These are phyloP conservation scores for Polyrhizophydium stewartii DNA, from an alignment of 371 early-diverging fungal species.

Conservation along the genomic window DNA sequence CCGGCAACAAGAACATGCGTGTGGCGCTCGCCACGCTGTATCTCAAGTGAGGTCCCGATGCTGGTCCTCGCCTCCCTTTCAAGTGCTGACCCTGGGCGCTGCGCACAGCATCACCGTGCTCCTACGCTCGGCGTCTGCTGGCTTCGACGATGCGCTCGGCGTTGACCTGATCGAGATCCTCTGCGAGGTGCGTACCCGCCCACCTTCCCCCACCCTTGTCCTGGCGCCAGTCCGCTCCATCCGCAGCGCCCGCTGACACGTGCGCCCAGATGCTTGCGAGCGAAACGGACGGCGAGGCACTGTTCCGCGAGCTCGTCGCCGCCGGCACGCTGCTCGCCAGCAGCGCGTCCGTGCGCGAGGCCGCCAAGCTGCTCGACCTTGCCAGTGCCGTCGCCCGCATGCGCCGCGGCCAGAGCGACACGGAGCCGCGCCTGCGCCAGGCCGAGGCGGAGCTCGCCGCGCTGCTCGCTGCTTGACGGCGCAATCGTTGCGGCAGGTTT, in stretches of 20 bases:
- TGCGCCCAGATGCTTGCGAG: conserved; percentile 17
- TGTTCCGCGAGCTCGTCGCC: conserved; percentile 52
- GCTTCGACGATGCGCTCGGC: conserved; percentile 38
- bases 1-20: conserved; percentile 33
- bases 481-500: no score
- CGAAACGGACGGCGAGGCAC: conserved; percentile 50
- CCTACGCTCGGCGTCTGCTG: conserved; percentile 14
- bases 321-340: conserved; percentile 41
- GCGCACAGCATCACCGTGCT: conserved; percentile 35
- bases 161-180: conserved; percentile 43
- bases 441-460: conserved; percentile 7
- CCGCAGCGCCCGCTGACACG: not conserved
- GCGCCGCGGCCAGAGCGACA: not conserved
- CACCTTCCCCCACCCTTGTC: not conserved
- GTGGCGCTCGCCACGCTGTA: conserved; percentile 35
- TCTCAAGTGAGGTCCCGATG: conserved; percentile 27
- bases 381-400: not conserved
- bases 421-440: conserved; percentile 6
- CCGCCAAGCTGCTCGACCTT: conserved; percentile 5
- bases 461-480: no score
- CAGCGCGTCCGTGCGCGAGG: conserved; percentile 3
- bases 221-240: no score
- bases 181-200: conserved; percentile 26
- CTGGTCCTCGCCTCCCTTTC: not conserved
- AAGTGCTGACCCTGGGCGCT: no score